Evolutionary conservation across 257 asterid genomes (phyloP).

Genomic region (Nemophila menziesii): DNA sequence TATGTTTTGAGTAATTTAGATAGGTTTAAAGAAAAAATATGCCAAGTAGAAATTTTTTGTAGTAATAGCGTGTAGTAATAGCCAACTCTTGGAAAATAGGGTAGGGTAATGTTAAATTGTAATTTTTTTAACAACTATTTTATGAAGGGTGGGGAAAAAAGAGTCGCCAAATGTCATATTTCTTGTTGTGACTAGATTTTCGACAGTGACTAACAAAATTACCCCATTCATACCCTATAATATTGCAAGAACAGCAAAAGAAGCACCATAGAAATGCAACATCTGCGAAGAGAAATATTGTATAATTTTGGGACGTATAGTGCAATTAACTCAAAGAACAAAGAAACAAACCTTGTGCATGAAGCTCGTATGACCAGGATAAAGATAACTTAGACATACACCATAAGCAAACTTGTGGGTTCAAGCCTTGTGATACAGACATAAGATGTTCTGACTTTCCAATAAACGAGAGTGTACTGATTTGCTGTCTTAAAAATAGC

Average conservation of each 20-base stretch:
- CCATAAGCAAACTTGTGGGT: conserved; percentile 58
- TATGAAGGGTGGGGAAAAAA: no score
- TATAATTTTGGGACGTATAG: no score
- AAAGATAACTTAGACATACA: conserved; percentile 54
- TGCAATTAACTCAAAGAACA: no score
- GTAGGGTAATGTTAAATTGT: no score
- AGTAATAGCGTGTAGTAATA: no score
- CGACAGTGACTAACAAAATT: conserved; percentile 49
- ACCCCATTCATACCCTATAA: conserved; percentile 54
- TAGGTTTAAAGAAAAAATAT: no score
- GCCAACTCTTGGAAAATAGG: no score
- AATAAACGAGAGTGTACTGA: conserved; percentile 48
- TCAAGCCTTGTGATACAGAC: conserved; percentile 60
- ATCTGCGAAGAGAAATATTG: conserved; percentile 46
- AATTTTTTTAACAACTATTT: no score
- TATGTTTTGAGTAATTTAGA: no score
- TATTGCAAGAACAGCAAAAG: conserved; percentile 78
- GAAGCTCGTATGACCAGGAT: conserved; percentile 74
- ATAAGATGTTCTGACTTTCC: conserved; percentile 76
- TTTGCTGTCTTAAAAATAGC: no score
- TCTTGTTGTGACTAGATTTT: conserved; percentile 55
- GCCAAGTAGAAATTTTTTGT: no score
- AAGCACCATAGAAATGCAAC: conserved; percentile 47
- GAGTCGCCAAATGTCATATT: no score
- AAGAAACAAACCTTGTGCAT: conserved; percentile 48